Base-by-base conservation (phyloP, 208 protist species). In the Zelonia costaricensis region DNA sequence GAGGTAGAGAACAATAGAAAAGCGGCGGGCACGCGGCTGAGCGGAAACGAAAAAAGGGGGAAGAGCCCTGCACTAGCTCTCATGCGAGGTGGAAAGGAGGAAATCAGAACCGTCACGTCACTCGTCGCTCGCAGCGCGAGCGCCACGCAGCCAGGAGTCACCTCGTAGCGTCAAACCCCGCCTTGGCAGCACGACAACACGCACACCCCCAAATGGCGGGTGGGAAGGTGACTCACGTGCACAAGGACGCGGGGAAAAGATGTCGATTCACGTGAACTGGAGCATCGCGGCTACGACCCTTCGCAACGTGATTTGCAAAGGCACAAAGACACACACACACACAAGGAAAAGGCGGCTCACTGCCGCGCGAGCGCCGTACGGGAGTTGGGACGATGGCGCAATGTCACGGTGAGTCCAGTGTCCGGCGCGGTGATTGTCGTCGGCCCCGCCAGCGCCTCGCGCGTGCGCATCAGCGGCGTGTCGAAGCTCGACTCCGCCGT, bases 371-470 rank as follows among this genome's bases (percentile, higher is more conserved):
- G 9, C 12, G 25, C 12, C 9, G 22, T 31, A n/a, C 45, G 3
- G 0, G 23, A 10, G 22, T 30, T 23, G 13, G 45, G 20, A 8
- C 58, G 58, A 4, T 55, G 47, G 0, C 58, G 58, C 16, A 63
- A 35, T 12, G 46, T 63, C 9, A 63, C 58, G 3, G 30, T 63
- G 12, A 33, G 28, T 12, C 58, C 58, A 1, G 46, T 48, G 20
- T 48, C 49, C 10, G 23, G 46, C 1, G 58, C 58, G 7, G 35
- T 27, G 22, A 63, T 63, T 0, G 46, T 63, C 13, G 44, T 63
- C 15, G 46, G 58, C 12, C 23, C 46, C 2, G 58, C 10, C 20
- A 51, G 31, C 1, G 8, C 13, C 46, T 55, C 39, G 1, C 46
- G 39, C 0, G 58, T 54, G 28, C 46, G 35, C 25, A 40, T 13